These are phyloP conservation scores for Rutstroemia sydowiana DNA, from an alignment of 2,329 filamentous ascomycete species.

Conservation along the genomic window DNA sequence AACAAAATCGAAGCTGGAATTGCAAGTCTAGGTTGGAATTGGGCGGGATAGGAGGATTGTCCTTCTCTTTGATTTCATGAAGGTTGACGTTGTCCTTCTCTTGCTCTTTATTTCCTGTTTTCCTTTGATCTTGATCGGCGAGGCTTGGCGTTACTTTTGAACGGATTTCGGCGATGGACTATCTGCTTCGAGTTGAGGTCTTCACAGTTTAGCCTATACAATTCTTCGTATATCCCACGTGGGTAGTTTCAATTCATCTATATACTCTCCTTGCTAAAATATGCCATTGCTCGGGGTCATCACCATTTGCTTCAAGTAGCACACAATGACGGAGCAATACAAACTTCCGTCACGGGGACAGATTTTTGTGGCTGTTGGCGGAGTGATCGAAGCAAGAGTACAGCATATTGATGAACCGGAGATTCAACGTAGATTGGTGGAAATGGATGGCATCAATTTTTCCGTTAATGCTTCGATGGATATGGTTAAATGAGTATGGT, in stretches of 20 bases:
- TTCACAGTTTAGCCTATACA: not conserved
- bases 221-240: not conserved
- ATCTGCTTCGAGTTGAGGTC: not conserved
- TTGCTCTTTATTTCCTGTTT: not conserved
- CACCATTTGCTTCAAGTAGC: not conserved
- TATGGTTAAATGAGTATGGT: too few relatives aligned
- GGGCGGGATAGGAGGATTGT: not conserved
- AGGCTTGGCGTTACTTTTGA: not conserved
- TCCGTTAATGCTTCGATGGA: too few relatives aligned
- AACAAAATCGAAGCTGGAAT: too few relatives aligned
- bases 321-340: not conserved
- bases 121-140: not conserved
- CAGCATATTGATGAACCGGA: not conserved
- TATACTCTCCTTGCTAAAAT: not conserved
- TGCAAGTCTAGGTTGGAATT: too few relatives aligned
- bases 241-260: not conserved
- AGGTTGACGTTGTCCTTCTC: not conserved
- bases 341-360: not conserved
- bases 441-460: not conserved
- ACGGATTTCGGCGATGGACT: not conserved
- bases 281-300: not conserved
- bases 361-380: not conserved
- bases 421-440: not conserved
- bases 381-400: not conserved
- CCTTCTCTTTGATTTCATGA: not conserved